These are phyloP conservation scores for maize (Zea mays) DNA, from an alignment of 176 grass and related monocot genomes.

Conservation along the genomic window Zm-B73-REFERENCE-NAM-5.0 NC_050102.1:11349001-11349500, in stretches of 20 bases:
- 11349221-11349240: neutral
- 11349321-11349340: slow-evolving; percentile 30
- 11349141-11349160: slow-evolving; percentile 4
- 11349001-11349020: neutral
- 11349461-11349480: slow-evolving; percentile 43
- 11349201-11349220: slow-evolving; percentile 13
- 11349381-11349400: slow-evolving; percentile 53
- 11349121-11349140: slow-evolving; percentile 24
- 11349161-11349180: slow-evolving; percentile 25
- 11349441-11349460: slow-evolving; percentile 23
- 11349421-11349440: slow-evolving; percentile 27
- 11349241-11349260: slow-evolving; percentile 11
- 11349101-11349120: neutral
- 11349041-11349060: neutral
- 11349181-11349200: slow-evolving; percentile 15
- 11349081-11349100: slow-evolving; percentile 13
- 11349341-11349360: slow-evolving; percentile 53
- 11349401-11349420: slow-evolving; percentile 39
- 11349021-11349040: neutral
- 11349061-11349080: neutral
- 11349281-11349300: slow-evolving; percentile 15
- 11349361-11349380: slow-evolving; percentile 67
- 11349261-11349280: neutral
- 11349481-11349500: slow-evolving; percentile 51
- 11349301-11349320: neutral